Evolutionary conservation across 306 rosid species (phyloP).

Genomic region (Carpinus viminea): DNA sequence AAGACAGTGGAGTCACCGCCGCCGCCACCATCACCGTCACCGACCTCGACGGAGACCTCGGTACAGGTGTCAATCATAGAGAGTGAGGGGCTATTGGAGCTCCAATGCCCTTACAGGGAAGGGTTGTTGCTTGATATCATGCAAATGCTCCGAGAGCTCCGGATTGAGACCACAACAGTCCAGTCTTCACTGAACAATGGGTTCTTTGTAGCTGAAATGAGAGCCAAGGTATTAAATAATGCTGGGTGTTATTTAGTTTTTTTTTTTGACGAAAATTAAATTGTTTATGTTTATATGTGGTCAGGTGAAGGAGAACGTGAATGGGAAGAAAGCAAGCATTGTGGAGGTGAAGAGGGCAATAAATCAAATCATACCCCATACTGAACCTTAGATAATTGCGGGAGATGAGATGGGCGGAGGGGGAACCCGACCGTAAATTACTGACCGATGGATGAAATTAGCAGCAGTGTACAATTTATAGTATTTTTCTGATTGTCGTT

Average conservation of each 20-base stretch:
- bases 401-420: neutral
- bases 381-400: slow-evolving; percentile 21
- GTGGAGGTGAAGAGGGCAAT: slow-evolving; percentile 92
- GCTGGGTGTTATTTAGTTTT: neutral
- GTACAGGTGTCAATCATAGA: slow-evolving; percentile 90
- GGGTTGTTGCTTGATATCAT: slow-evolving; percentile 79
- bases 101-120: slow-evolving; percentile 71
- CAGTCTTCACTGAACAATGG: slow-evolving; percentile 70
- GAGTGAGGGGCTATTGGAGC: slow-evolving; percentile 81
- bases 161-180: slow-evolving; percentile 71
- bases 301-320: slow-evolving; percentile 67
- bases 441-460: neutral
- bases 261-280: neutral
- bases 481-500: neutral
- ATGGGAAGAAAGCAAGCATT: slow-evolving; percentile 78
- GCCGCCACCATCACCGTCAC: neutral
- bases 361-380: slow-evolving; percentile 69
- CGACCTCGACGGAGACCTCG: slow-evolving; percentile 33
- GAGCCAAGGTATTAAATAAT: slow-evolving; percentile 57
- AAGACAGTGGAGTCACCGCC: slow-evolving; percentile 33
- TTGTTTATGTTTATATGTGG: neutral
- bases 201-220: slow-evolving; percentile 61
- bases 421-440: neutral
- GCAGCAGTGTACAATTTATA: neutral
- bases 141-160: slow-evolving; percentile 62